phyloP scores from a whole-genome alignment of 345 rosid species.

The Alliaria petiolata region DNA sequence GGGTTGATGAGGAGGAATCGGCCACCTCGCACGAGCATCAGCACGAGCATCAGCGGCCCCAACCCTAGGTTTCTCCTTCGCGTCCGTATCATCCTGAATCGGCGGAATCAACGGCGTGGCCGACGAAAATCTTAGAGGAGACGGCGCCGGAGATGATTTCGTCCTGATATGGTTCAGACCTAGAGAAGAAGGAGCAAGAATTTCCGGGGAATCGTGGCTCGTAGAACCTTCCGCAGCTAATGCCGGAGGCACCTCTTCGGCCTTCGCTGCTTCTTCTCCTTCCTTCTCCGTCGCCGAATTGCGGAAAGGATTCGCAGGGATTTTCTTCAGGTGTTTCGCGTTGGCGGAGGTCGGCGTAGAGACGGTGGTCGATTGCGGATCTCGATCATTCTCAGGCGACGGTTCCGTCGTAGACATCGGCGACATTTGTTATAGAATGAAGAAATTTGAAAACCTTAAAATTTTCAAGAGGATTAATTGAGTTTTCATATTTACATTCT shows the following conservation, averaged over 20 bases:
- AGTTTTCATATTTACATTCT: not conserved
- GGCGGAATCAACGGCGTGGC: constrained; percentile 26
- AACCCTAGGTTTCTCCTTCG: constrained; percentile 10
- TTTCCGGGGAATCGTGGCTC: constrained; percentile 36
- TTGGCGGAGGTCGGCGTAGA: constrained; percentile 22
- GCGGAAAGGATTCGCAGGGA: constrained; percentile 51
- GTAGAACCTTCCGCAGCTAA: not conserved
- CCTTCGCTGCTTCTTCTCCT: constrained; percentile 7
- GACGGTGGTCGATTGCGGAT: constrained; percentile 12
- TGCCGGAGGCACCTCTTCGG: not conserved
- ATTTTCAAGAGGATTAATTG: not conserved
- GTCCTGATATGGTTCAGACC: constrained; percentile 80
- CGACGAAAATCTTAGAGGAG: constrained; percentile 60
- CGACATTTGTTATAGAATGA: not conserved
- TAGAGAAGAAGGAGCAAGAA: constrained; percentile 55
- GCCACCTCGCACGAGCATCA: constrained; percentile 31
- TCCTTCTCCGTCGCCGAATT: constrained; percentile 20
- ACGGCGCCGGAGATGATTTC: constrained; percentile 46
- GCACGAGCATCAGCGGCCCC: constrained; percentile 19
- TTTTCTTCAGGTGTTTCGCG: constrained; percentile 55
- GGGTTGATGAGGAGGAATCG: constrained; percentile 33
- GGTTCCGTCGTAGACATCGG: constrained; percentile 35
- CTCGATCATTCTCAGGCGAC: constrained; percentile 27
- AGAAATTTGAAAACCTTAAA: not conserved
- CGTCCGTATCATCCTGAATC: constrained; percentile 2